A percentile compares a stretch with the other conserved stretches of the same genome.
Evolutionary conservation across 768 basidiomycete species (phyloP).

Genomic region (Boletellus ananiceps): DNA sequence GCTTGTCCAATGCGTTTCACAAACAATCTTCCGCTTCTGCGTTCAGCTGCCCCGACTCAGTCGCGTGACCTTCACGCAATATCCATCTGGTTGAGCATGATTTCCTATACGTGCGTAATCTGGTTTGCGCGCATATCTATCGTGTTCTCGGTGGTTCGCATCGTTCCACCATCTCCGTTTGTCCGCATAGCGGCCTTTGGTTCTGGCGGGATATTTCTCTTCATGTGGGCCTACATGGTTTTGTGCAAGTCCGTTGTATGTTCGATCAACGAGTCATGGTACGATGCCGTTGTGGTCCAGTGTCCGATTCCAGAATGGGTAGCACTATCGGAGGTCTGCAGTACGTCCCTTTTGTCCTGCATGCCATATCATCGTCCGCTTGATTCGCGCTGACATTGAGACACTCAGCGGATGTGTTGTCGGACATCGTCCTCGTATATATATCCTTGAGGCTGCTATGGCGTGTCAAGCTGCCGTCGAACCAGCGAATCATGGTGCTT

Average conservation of each 20-base stretch:
- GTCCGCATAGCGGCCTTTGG: background rate
- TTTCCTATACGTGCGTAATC: slow-evolving; percentile 22
- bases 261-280: slow-evolving; percentile 40
- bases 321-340: slow-evolving; percentile 46
- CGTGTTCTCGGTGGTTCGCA: slow-evolving; percentile 20
- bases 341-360: slow-evolving; percentile 31
- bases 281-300: slow-evolving; percentile 31
- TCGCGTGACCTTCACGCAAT: slow-evolving; percentile 15
- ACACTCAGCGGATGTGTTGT: slow-evolving; percentile 41
- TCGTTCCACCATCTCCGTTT: slow-evolving; percentile 17
- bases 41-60: slow-evolving; percentile 16
- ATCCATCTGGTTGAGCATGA: slow-evolving; percentile 18
- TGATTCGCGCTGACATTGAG: background rate
- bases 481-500: slow-evolving; percentile 37
- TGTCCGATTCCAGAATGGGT: slow-evolving; percentile 46
- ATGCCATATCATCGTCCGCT: background rate
- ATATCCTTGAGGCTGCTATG: slow-evolving; percentile 45
- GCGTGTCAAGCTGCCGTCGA: slow-evolving; percentile 38
- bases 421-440: slow-evolving; percentile 42
- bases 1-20: background rate
- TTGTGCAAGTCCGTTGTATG: slow-evolving; percentile 34
- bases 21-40: slow-evolving; percentile 17
- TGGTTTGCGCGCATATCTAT: slow-evolving; percentile 29
- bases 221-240: slow-evolving; percentile 20
- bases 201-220: slow-evolving; percentile 6